Percentiles rank a stretch among this genome's conserved stretches.
These are phyloP conservation scores for Penstemon davidsonii DNA, from an alignment of 257 asterid genomes.

Conservation along the genomic window DNA sequence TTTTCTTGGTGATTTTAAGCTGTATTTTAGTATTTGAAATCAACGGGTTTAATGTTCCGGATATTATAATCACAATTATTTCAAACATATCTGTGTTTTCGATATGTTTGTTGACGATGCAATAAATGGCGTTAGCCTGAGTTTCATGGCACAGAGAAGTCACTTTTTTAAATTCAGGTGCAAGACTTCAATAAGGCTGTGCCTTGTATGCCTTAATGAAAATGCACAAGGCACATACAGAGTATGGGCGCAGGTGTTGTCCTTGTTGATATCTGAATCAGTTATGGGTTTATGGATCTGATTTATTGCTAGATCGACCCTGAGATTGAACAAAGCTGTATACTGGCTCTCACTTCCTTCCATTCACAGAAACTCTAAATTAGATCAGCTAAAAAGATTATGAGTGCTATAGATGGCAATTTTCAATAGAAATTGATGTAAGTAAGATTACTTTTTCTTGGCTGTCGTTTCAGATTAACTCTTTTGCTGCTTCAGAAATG, in stretches of 20 bases:
- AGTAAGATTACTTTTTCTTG: neutral
- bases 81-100: neutral
- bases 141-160: neutral
- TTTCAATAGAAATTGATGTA: neutral
- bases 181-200: neutral
- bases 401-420: neutral
- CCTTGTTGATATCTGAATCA: neutral
- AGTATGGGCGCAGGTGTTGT: neutral
- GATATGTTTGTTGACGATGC: slow-evolving; percentile 2
- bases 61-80: neutral
- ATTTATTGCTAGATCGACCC: too few relatives aligned
- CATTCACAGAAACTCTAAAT: neutral
- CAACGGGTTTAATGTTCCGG: neutral
- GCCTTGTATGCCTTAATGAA: slow-evolving; percentile 2
- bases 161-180: neutral
- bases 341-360: too few relatives aligned
- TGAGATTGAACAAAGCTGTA: neutral
- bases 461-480: neutral
- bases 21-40: neutral
- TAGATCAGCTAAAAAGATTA: neutral
- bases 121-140: neutral
- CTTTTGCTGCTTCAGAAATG: neutral
- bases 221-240: neutral
- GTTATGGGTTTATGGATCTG: neutral
- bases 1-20: slow-evolving; percentile 7